phyloP scores from a whole-genome alignment of 2,329 filamentous ascomycete species.

The Aureobasidium lini region DNA sequence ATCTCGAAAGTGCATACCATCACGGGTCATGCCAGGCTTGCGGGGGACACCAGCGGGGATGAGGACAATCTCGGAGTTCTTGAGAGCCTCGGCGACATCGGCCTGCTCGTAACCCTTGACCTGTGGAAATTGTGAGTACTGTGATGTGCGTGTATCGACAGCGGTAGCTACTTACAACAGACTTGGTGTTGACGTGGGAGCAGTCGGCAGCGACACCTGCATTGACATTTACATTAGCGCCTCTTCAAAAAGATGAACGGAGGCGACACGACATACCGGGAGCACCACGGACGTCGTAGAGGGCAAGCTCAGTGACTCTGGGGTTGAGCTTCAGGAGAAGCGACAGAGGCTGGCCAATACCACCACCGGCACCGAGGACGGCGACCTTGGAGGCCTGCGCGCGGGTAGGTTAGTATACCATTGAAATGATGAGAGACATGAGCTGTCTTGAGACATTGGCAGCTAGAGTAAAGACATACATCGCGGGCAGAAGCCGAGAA shows the following conservation, averaged over 20 bases:
- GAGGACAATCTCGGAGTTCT: constrained; percentile 86
- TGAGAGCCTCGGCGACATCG: constrained; percentile 71
- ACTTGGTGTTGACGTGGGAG: constrained; percentile 99
- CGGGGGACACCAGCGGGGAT: constrained; percentile 98
- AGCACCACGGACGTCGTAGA: constrained; percentile 94
- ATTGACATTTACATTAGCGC: constrained; percentile 1
- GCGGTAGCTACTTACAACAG: constrained; percentile 43
- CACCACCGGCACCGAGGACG: constrained; percentile 92
- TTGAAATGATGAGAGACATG: background rate
- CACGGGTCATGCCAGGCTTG: constrained; percentile 99
- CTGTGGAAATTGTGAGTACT: constrained; percentile 25
- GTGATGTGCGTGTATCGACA: background rate
- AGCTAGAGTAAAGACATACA: constrained; percentile 32
- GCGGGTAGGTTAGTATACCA: constrained; percentile 16
- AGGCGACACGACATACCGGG: constrained; percentile 57
- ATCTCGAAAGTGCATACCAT: constrained; percentile 47
- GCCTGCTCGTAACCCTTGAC: constrained; percentile 80
- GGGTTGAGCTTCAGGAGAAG: constrained; percentile 99
- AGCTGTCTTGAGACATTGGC: background rate
- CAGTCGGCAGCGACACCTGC: constrained; percentile 95
- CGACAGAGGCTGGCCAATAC: constrained; percentile 96
- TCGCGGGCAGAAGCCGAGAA: constrained; percentile 47
- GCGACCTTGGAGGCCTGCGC: constrained; percentile 88
- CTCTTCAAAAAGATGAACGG: background rate
- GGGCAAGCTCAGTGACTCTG: constrained; percentile 82